A percentile compares a stretch with the other conserved stretches of the same genome.
Conservation (phyloP, 495 filamentous ascomycete species). For the Neurospora tetraspora region DNA sequence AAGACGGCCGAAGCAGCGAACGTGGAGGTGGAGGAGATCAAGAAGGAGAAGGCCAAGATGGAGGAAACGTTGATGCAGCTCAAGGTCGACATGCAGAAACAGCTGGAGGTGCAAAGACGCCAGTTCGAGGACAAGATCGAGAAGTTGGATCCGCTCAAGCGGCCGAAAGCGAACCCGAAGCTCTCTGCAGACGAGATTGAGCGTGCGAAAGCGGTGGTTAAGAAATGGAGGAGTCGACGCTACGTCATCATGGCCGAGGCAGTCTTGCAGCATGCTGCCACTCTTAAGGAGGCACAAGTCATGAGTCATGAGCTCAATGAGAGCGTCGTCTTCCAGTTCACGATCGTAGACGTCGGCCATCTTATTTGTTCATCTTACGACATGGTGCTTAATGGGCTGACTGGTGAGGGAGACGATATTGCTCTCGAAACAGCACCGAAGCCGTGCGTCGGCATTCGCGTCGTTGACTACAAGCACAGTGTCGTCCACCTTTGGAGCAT, state of each 20-base stretch:
- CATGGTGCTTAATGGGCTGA: constrained; percentile 84
- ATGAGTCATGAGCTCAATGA: constrained; percentile 98
- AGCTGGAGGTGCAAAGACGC: constrained; percentile 64
- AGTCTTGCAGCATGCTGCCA: constrained; percentile 75
- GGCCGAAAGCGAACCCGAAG: constrained; percentile 46
- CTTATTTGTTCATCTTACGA: constrained; percentile 89
- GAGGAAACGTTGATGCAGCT: constrained; percentile 67
- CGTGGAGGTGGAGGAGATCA: constrained; percentile 74
- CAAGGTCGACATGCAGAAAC: constrained; percentile 79
- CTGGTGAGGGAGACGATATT: constrained; percentile 75
- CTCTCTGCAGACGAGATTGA: constrained; percentile 60
- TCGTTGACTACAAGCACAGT: constrained; percentile 80
- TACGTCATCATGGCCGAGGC: constrained; percentile 95
- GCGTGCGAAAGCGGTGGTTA: constrained; percentile 52
- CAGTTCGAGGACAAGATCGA: constrained; percentile 58
- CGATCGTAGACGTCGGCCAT: constrained; percentile 81
- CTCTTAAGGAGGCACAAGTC: constrained; percentile 89
- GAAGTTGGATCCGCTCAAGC: constrained; percentile 37
- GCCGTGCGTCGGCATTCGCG: constrained; percentile 82
- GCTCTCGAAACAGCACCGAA: constrained; percentile 74
- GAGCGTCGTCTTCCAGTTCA: constrained; percentile 89
- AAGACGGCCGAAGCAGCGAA: constrained; percentile 67
- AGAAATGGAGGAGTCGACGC: constrained; percentile 73
- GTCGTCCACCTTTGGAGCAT: constrained; percentile 93
- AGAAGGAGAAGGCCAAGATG: constrained; percentile 77